Base-by-base conservation (phyloP, 768 basidiomycete species). In the Trametes elegans region DNA sequence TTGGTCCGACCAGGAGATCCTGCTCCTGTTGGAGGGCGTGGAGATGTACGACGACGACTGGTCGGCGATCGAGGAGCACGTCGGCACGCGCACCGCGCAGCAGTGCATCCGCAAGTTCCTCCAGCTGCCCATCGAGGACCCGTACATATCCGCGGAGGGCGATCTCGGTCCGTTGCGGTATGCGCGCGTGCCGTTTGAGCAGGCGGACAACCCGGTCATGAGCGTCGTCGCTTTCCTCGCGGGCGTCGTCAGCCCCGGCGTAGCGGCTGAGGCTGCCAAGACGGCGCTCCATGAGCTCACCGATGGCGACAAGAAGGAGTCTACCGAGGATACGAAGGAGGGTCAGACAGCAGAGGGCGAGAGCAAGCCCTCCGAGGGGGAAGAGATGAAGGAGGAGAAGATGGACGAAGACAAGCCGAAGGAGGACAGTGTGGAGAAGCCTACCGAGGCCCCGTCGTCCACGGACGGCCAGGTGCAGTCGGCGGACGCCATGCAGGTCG, bases 21-120 rank as follows among this genome's bases (percentile, higher is more conserved):
- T 99, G 9, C 72, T 90, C 7, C 76, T 99, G 5, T 78, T 99
- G n/a, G 97, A 99, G 69, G 97, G 87, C 14, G 83, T 99, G 38
- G 97, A 99, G 72, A 97, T 99, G 92, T 93, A 86, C 69, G 93
- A 97, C 61, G 96, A 98, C 65, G 96, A 98, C 65, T 99, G 96
- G 96, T 84, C 84, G 19, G 80, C 83, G 44, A 85, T 98, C 59
- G 88, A 95, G 61, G 90, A 93, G 62, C 95, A 98, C 67, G 94
- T 99, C 42, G 90, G 88, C 11, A 90, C 93, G 23, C 79, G 96
- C 39, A 86, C 87, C 3, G 87, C 93, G 21, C 95, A 98, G 64
- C 93, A 97, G 69, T 98, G 97, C 68, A 88, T 99, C 63, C 85
- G 88, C 63, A 90, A 93, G 68, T 99, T 99, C 82, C 76, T 99